These are phyloP conservation scores for Leucaena leucocephala DNA, from an alignment of 306 rosid genomes.

Conservation along the genomic window DNA sequence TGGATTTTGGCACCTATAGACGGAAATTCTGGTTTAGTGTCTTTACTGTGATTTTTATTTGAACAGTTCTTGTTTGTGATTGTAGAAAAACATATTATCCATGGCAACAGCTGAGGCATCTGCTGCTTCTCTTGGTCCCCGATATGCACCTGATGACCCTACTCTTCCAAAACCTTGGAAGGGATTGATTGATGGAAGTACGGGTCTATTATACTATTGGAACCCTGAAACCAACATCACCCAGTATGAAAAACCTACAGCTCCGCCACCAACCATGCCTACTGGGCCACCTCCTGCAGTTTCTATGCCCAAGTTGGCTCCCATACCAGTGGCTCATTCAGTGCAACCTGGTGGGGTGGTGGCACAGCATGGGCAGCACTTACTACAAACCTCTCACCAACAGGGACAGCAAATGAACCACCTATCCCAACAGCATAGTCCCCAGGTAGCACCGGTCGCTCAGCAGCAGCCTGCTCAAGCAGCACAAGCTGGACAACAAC, in stretches of 20 bases:
- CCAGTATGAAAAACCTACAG: conserved; percentile 82
- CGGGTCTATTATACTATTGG: conserved; percentile 85
- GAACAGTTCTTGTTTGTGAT: conserved; percentile 12
- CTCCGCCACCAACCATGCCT: conserved; percentile 56
- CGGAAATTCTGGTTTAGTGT: neutral
- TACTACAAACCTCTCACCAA: conserved; percentile 52
- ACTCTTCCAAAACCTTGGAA: conserved; percentile 92
- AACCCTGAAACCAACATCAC: conserved; percentile 93
- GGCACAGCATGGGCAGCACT: conserved; percentile 66
- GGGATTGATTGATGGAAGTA: conserved; percentile 92
- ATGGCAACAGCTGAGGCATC: conserved; percentile 81
- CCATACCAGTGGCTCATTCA: conserved; percentile 57
- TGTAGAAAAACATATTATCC: conserved; percentile 43
- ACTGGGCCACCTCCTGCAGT: conserved; percentile 47
- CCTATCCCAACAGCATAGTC: conserved; percentile 58
- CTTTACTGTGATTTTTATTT: conserved; percentile 1
- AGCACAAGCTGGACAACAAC: conserved; percentile 61
- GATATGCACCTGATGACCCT: conserved; percentile 96
- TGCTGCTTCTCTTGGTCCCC: conserved; percentile 65
- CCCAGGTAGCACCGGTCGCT: conserved; percentile 38
- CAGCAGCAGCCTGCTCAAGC: conserved; percentile 63
- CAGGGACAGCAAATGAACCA: conserved; percentile 60
- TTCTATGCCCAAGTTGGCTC: conserved; percentile 62
- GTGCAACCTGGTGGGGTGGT: conserved; percentile 42
- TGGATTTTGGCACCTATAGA: neutral